Base-by-base conservation (phyloP, 2,329 filamentous ascomycete species). In the Pseudogymnoascus sp. region DNA sequence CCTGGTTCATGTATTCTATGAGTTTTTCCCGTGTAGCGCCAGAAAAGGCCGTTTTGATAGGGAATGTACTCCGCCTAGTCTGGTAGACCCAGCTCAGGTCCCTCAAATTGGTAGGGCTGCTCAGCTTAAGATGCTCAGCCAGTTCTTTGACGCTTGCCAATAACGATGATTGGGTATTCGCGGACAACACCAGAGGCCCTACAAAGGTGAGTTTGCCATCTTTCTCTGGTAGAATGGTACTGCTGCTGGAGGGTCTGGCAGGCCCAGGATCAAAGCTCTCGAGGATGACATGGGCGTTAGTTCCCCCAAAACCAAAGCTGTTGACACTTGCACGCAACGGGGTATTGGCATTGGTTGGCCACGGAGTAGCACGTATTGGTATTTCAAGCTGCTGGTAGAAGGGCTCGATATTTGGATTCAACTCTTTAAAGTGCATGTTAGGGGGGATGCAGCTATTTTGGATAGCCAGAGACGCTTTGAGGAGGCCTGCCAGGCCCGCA, bases 271-370 rank as follows among this genome's bases (percentile, higher is more conserved):
- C 45, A 5, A 5, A 52, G 15, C 13, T 52, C 4, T 25, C 35
- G 3, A 37, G 13, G 5, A 37, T 37, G 5, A 6, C 35, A 65
- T 79, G 78, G 2, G 75, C 76, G 63, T 79, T 80, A 12, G 77
- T 76, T n/a, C 78, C 78, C 4, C 78, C 42, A 25, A 27, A 31
- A 0, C 79, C 79, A 58, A 81, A 71, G 12, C 62, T 64, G 45
- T 69, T 69, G 5, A 69, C 66, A 62, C 65, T 67, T 1, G 63
- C 68, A 7, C 68, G 42, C 2, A 62, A 59, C 4, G 59, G 58
- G 2, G 4, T 10, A 21, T 21, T 10, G 4, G 8, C 18, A 7
- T 48, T 5, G 12, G 36, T 13, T 15, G 60, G 60, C 60, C 60
- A 61, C 1, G 37, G 27, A 2, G 15, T 39, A 9, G 31, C 10